phyloP scores from a whole-genome alignment of 1,284 basidiomycete genomes.

The Trichosporon sp. region DNA sequence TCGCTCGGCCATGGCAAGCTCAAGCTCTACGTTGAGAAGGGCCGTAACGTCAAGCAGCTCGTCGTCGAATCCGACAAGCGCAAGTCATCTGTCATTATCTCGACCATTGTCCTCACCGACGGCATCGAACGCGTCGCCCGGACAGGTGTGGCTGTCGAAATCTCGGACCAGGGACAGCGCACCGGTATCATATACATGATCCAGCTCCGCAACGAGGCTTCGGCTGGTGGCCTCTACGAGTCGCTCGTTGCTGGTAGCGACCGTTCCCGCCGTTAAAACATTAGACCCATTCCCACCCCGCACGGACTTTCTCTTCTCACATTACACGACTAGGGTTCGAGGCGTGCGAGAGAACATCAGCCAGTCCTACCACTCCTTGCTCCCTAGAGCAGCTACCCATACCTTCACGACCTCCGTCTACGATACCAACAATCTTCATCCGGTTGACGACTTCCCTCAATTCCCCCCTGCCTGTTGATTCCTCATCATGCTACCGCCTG shows the following conservation, averaged over 20 bases:
- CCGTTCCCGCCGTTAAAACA: slow-evolving; percentile 55
- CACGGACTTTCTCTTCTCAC: not conserved
- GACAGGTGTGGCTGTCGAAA: slow-evolving; percentile 93
- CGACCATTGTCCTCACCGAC: slow-evolving; percentile 91
- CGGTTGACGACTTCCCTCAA: not conserved
- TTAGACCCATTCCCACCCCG: not conserved
- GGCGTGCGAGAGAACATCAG: slow-evolving; percentile 5
- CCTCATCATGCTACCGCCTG: slow-evolving; percentile 1
- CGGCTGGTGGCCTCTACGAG: slow-evolving; percentile 81
- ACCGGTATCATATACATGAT: slow-evolving; percentile 99
- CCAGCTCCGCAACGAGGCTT: slow-evolving; percentile 83
- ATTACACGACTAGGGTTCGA: not conserved
- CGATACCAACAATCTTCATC: not conserved
- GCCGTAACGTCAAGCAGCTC: slow-evolving; percentile 87
- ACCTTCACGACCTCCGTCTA: not conserved
- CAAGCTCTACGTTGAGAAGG: slow-evolving; percentile 76
- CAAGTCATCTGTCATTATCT: slow-evolving; percentile 74
- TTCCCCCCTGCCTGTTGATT: not conserved
- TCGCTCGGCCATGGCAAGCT: slow-evolving; percentile 83
- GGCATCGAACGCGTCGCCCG: slow-evolving; percentile 97
- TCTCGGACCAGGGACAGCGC: slow-evolving; percentile 83
- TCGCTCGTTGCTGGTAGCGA: slow-evolving; percentile 86
- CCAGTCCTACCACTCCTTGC: not conserved
- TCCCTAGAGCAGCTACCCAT: not conserved
- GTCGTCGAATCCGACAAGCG: slow-evolving; percentile 89